Conservation (phyloP, 2,329 filamentous ascomycete genomes). For the Fusarium tuaranense region DNA sequence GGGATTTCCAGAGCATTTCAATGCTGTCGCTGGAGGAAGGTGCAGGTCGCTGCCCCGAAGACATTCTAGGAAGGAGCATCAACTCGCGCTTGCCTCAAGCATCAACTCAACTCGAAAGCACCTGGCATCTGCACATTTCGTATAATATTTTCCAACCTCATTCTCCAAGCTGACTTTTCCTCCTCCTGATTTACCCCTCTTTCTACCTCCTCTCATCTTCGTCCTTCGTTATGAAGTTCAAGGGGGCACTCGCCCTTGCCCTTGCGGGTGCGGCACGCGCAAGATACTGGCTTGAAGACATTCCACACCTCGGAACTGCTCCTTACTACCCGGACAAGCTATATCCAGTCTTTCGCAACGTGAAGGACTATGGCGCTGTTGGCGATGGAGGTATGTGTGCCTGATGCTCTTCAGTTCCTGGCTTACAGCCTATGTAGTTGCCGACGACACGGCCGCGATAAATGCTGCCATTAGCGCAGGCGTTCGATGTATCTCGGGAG, state of each 20-base stretch:
- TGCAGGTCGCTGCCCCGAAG: neutral
- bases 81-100: conserved; percentile 9
- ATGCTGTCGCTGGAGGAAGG: conserved; percentile 3
- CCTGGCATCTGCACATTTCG: neutral
- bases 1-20: neutral
- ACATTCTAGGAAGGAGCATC: neutral
- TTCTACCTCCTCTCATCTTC: neutral
- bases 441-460: conserved; percentile 45
- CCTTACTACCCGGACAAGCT: conserved; percentile 45
- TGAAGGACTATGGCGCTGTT: conserved; percentile 46
- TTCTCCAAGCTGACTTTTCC: neutral
- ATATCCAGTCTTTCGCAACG: conserved; percentile 48
- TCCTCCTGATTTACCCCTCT: neutral
- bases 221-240: conserved; percentile 32
- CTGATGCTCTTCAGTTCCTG: neutral
- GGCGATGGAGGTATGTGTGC: conserved; percentile 44
- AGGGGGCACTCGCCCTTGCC: conserved; percentile 14
- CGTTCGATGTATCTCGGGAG: conserved; percentile 37
- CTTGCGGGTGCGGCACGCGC: conserved; percentile 18
- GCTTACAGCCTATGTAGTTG: conserved; percentile 28
- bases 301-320: conserved; percentile 42
- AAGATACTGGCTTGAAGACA: conserved; percentile 46
- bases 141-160: neutral
- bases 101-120: neutral
- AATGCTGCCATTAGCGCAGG: conserved; percentile 45